Conservation (phyloP, 805 yeast species). For the Limtongia smithiae region DNA sequence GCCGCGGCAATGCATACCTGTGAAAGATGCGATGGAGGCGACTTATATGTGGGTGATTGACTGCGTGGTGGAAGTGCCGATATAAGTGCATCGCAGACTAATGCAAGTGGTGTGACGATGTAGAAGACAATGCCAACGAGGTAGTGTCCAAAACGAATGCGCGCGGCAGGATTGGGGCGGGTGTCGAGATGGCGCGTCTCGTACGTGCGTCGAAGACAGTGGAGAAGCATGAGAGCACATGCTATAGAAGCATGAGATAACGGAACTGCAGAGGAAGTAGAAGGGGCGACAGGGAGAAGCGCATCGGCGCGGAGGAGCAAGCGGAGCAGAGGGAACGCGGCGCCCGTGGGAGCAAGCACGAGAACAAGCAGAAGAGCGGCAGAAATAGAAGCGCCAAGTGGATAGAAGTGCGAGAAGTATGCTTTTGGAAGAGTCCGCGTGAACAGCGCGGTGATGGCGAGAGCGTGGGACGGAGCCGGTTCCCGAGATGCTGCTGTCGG, state of each 20-base stretch:
- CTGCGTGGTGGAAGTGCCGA: neutral
- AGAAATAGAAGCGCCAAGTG: slow-evolving; percentile 17
- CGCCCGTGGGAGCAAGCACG: neutral
- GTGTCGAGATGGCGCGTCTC: slow-evolving; percentile 49
- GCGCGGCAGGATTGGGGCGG: slow-evolving; percentile 41
- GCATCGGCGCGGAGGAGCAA: slow-evolving; percentile 1
- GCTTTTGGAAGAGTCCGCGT: slow-evolving; percentile 34
- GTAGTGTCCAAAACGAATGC: slow-evolving; percentile 58
- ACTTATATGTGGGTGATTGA: neutral
- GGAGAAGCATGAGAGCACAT: slow-evolving; percentile 36
- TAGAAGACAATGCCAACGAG: slow-evolving; percentile 56
- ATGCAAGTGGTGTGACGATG: slow-evolving; percentile 7
- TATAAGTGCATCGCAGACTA: slow-evolving; percentile 6
- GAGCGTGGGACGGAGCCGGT: too few species aligned
- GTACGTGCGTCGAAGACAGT: slow-evolving; percentile 47
- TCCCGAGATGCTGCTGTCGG: neutral
- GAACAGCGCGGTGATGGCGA: slow-evolving; percentile 1
- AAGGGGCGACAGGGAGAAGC: neutral
- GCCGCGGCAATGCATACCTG: slow-evolving; percentile 29
- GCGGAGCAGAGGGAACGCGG: neutral
- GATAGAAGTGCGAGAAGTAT: slow-evolving; percentile 39
- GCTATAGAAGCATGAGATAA: neutral
- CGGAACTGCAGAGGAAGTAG: neutral
- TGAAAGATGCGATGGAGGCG: too few species aligned
- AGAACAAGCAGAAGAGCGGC: slow-evolving; percentile 3